Percentiles rank a stretch among this genome's conserved stretches.
Conservation (phyloP, 306 rosid genomes). For the Potentilla sterilis region DNA sequence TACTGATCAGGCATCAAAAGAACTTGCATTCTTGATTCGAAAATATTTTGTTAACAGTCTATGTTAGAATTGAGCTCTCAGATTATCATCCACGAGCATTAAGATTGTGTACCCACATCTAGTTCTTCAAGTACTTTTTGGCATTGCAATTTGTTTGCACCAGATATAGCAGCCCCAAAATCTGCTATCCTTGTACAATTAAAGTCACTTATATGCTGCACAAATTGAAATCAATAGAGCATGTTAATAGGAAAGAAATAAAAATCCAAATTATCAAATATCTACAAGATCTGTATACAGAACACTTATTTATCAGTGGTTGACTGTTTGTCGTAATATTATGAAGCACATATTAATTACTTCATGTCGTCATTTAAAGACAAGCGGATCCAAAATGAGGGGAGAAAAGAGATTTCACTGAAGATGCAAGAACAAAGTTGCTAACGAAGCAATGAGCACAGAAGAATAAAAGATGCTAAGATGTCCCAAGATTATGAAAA, state of each 20-base stretch:
- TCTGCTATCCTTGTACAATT: constrained; percentile 74
- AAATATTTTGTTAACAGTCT: background rate
- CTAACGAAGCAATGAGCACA: background rate
- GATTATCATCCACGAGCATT: constrained; percentile 24
- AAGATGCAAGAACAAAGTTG: background rate
- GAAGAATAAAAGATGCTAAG: background rate
- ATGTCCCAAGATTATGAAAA: background rate
- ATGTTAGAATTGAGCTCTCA: constrained; percentile 21
- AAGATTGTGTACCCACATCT: constrained; percentile 60
- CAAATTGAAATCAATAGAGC: constrained; percentile 14
- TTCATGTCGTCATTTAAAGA: background rate
- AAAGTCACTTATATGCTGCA: constrained; percentile 78
- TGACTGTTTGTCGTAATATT: background rate
- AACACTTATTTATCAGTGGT: background rate
- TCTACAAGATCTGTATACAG: background rate
- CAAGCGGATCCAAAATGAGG: background rate
- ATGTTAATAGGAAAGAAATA: background rate
- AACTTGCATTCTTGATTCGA: background rate
- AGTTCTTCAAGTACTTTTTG: constrained; percentile 85
- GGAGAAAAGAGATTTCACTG: background rate
- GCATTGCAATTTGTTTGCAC: constrained; percentile 82
- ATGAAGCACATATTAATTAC: background rate
- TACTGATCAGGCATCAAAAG: background rate
- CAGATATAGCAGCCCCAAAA: constrained; percentile 93
- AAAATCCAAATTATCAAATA: background rate